Evolutionary conservation across 1,284 basidiomycete genomes (phyloP).

Genomic region (Phylloboletellus chloephorus): DNA sequence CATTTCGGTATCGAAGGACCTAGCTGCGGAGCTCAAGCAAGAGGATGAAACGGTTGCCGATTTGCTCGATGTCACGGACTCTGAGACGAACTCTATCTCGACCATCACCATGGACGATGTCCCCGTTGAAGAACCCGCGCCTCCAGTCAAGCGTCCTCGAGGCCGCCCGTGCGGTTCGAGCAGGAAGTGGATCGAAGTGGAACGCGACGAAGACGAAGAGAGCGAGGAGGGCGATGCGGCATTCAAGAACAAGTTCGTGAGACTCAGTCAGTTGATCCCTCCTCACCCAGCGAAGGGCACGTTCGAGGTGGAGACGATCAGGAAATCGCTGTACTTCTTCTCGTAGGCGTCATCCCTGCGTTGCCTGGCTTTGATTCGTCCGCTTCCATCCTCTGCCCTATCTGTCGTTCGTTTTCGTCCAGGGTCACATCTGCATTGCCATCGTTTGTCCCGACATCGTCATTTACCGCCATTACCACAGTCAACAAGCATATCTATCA

Average conservation of each 20-base stretch:
- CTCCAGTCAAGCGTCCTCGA: constrained; percentile 17
- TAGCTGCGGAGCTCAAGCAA: constrained; percentile 36
- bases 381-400: neutral
- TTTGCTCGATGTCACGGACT: constrained; percentile 25
- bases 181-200: constrained; percentile 13
- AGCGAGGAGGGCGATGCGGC: constrained; percentile 18
- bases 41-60: constrained; percentile 25
- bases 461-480: constrained; percentile 1
- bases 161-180: constrained; percentile 18
- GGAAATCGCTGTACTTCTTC: constrained; percentile 86
- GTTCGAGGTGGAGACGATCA: constrained; percentile 85
- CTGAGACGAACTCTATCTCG: constrained; percentile 22
- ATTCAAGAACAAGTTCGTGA: constrained; percentile 62
- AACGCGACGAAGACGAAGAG: constrained; percentile 10
- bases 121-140: constrained; percentile 11
- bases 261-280: constrained; percentile 75
- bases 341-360: constrained; percentile 43
- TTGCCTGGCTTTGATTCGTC: too few relatives aligned
- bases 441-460: neutral
- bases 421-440: constrained; percentile 1
- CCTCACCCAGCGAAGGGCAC: constrained; percentile 81
- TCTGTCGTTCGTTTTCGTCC: constrained; percentile 9
- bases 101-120: constrained; percentile 16
- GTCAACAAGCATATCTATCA: constrained; percentile 15
- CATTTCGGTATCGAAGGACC: constrained; percentile 38